These are phyloP conservation scores for Mycoemilia scoparia DNA, from an alignment of 192 early-diverging fungal genomes.

Conservation along the genomic window DNA sequence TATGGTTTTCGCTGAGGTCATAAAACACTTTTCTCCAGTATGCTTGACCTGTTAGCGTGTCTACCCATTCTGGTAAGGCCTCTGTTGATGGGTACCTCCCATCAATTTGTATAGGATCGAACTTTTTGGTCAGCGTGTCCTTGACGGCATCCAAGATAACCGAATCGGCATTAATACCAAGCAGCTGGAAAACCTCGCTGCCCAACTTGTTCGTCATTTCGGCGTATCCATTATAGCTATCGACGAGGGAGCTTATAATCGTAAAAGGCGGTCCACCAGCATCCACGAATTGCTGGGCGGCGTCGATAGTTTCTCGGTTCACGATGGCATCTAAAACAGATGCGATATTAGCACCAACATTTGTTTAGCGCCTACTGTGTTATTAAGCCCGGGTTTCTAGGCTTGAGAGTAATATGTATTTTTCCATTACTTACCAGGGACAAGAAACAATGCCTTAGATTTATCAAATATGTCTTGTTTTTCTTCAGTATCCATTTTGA, in stretches of 20 bases:
- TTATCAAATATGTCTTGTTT: no score
- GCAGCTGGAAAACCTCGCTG: conserved; percentile 5
- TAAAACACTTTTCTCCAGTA: conserved; percentile 51
- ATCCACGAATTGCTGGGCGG: conserved; percentile 17
- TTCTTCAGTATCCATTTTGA: no score
- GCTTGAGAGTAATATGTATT: no score
- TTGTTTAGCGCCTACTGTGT: no score
- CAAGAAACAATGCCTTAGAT: no score
- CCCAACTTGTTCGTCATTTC: conserved; percentile 20
- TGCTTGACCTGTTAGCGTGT: conserved; percentile 34
- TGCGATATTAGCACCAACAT: no score
- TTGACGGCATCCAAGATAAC: conserved; percentile 27
- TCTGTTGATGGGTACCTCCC: conserved; percentile 25
- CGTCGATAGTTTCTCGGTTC: conserved; percentile 16
- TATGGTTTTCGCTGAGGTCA: conserved; percentile 40
- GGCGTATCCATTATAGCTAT: conserved; percentile 22
- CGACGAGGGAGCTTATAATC: conserved; percentile 16
- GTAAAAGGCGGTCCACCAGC: conserved; percentile 25
- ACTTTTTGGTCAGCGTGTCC: conserved; percentile 36
- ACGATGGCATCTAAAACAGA: conserved; percentile 28
- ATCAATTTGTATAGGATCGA: conserved; percentile 38
- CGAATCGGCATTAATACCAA: not conserved
- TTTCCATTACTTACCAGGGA: no score
- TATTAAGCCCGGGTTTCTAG: no score
- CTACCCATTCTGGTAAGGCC: conserved; percentile 35